Percentiles rank a stretch among this genome's conserved stretches.
Evolutionary conservation across 2,329 filamentous ascomycete species (phyloP).

Genomic region (Penicillium sp.): DNA sequence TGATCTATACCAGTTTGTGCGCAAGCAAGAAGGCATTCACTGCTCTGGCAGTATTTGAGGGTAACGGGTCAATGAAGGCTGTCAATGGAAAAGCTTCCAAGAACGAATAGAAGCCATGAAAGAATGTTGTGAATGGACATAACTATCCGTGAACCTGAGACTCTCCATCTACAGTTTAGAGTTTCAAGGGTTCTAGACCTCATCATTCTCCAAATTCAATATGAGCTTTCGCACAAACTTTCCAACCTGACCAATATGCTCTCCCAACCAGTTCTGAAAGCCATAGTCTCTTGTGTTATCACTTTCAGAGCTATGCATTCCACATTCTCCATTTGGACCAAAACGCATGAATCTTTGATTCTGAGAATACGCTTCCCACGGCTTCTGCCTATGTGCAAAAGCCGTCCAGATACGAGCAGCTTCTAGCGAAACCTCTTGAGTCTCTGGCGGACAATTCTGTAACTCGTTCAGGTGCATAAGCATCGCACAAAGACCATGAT

Average conservation of each 20-base stretch:
- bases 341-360: slow-evolving; percentile 7
- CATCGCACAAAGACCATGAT: too few relatives aligned
- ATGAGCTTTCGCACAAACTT: neutral
- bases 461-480: too few relatives aligned
- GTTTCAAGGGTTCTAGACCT: neutral
- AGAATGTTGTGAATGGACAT: too few relatives aligned
- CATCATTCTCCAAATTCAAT: slow-evolving; percentile 1
- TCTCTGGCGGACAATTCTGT: too few relatives aligned
- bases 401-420: too few relatives aligned
- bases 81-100: neutral
- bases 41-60: neutral
- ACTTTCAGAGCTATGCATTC: neutral
- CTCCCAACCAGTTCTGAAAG: slow-evolving; percentile 4
- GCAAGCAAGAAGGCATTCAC: neutral
- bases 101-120: neutral
- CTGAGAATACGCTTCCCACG: too few relatives aligned
- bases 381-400: too few relatives aligned
- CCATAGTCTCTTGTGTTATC: slow-evolving; percentile 1
- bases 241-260: neutral
- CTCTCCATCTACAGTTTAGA: neutral
- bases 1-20: neutral
- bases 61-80: neutral
- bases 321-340: slow-evolving; percentile 2
- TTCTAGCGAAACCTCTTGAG: too few relatives aligned
- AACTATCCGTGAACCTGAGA: too few relatives aligned